These are phyloP conservation scores for Penicillium sp. DNA, from an alignment of 2,329 filamentous ascomycete genomes.

Conservation along the genomic window DNA sequence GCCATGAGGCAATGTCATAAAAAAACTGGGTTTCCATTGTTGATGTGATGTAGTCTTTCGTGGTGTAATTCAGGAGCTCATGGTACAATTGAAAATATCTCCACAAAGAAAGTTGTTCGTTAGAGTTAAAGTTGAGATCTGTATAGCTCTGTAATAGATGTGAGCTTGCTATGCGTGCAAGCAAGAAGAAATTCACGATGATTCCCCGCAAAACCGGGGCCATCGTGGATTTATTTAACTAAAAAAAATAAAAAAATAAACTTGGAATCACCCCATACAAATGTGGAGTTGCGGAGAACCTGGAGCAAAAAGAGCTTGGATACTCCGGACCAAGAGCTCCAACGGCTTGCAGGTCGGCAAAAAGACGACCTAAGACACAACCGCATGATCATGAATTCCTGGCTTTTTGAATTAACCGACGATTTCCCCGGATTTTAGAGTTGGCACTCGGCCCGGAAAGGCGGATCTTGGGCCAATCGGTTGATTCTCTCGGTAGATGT, in stretches of 20 bases:
- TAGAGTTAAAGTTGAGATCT: not conserved
- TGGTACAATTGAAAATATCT: not conserved
- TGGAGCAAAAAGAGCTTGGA: not conserved
- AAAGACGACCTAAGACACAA: not conserved
- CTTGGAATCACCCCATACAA: not conserved
- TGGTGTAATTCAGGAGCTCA: not conserved
- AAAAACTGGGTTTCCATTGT: conserved; percentile 3
- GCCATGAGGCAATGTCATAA: not conserved
- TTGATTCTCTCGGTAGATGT: not conserved
- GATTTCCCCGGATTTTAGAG: conserved; percentile 8
- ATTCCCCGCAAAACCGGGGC: conserved; percentile 7
- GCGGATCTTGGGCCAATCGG: conserved; percentile 1
- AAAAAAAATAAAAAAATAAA: not conserved
- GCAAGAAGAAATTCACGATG: not conserved
- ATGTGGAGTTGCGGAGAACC: conserved; percentile 7
- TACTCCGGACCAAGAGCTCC: not conserved
- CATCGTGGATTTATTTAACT: conserved; percentile 3
- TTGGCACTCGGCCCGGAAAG: not conserved
- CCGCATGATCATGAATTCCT: not conserved
- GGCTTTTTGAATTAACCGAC: conserved; percentile 5
- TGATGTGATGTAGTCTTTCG: not conserved
- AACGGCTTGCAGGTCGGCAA: not conserved
- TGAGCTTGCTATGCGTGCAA: not conserved
- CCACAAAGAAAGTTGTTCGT: too few relatives aligned
- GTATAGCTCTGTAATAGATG: not conserved